Conservation (phyloP, 805 yeast species). For the Yamadazyma kitorensis region DNA sequence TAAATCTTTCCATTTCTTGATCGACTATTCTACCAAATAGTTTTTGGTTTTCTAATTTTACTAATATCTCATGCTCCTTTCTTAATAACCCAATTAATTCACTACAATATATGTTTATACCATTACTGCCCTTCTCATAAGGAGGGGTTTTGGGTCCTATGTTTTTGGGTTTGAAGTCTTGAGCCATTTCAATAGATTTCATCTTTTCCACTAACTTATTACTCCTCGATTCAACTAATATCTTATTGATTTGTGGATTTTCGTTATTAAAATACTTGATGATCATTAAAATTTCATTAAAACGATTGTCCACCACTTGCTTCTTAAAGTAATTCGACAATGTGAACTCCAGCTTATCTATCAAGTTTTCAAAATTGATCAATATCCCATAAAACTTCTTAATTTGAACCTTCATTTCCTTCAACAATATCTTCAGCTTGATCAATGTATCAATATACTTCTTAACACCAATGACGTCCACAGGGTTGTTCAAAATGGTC, state of each 20-base stretch:
- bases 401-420: constrained; percentile 40
- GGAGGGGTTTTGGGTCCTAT: constrained; percentile 28
- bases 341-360: constrained; percentile 55
- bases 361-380: constrained; percentile 54
- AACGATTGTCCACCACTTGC: constrained; percentile 34
- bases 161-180: constrained; percentile 24
- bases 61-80: constrained; percentile 48
- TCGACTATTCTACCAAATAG: constrained; percentile 8
- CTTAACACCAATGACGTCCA: constrained; percentile 39
- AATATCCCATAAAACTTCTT: constrained; percentile 66
- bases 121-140: constrained; percentile 61
- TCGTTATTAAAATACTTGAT: constrained; percentile 41
- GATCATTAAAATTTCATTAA: constrained; percentile 38
- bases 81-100: constrained; percentile 48
- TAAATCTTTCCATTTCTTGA: constrained; percentile 10
- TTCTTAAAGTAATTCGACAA: constrained; percentile 49
- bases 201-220: constrained; percentile 39
- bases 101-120: constrained; percentile 52
- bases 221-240: constrained; percentile 21
- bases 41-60: constrained; percentile 22
- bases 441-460: constrained; percentile 30
- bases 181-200: constrained; percentile 26
- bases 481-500: constrained; percentile 26
- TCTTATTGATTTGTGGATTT: constrained; percentile 14
- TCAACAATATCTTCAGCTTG: constrained; percentile 45